phyloP scores from a whole-genome alignment of 2,329 filamentous ascomycete genomes.

The Cercospora brassicicola region DNA sequence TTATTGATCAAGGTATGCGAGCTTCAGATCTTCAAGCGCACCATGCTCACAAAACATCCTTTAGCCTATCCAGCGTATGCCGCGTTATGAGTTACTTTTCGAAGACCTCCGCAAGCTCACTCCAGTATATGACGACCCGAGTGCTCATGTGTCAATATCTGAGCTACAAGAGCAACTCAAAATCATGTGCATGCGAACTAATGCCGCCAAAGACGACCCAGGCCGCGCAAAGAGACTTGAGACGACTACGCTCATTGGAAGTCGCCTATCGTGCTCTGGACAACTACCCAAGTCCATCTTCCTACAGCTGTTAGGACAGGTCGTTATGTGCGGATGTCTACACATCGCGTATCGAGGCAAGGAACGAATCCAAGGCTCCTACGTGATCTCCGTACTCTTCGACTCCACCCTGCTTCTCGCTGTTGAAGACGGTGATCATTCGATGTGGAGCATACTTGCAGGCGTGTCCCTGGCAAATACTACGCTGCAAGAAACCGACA shows the following conservation, averaged over 20 bases:
- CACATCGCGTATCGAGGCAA: slow-evolving; percentile 78
- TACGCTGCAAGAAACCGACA: slow-evolving; percentile 70
- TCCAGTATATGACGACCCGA: slow-evolving; percentile 79
- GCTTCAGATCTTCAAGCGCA: background rate
- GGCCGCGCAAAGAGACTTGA: slow-evolving; percentile 69
- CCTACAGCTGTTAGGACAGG: slow-evolving; percentile 70
- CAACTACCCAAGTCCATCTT: slow-evolving; percentile 64
- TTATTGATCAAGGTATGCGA: slow-evolving; percentile 77
- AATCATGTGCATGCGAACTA: slow-evolving; percentile 75
- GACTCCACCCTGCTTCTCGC: slow-evolving; percentile 76
- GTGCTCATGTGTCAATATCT: slow-evolving; percentile 76
- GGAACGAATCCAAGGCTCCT: slow-evolving; percentile 68
- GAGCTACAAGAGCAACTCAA: slow-evolving; percentile 70
- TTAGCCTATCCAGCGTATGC: slow-evolving; percentile 87
- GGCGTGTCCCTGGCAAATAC: slow-evolving; percentile 68
- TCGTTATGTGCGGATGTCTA: slow-evolving; percentile 78
- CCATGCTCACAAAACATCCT: background rate
- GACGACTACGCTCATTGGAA: slow-evolving; percentile 81
- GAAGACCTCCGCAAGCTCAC: slow-evolving; percentile 79
- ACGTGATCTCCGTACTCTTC: slow-evolving; percentile 85
- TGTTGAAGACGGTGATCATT: slow-evolving; percentile 62
- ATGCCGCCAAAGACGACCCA: slow-evolving; percentile 77
- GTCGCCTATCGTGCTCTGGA: slow-evolving; percentile 72
- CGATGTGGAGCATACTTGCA: slow-evolving; percentile 71
- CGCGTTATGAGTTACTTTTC: slow-evolving; percentile 86